Conservation (phyloP, 2,329 filamentous ascomycete species). For the Aureobasidium sp. region DNA sequence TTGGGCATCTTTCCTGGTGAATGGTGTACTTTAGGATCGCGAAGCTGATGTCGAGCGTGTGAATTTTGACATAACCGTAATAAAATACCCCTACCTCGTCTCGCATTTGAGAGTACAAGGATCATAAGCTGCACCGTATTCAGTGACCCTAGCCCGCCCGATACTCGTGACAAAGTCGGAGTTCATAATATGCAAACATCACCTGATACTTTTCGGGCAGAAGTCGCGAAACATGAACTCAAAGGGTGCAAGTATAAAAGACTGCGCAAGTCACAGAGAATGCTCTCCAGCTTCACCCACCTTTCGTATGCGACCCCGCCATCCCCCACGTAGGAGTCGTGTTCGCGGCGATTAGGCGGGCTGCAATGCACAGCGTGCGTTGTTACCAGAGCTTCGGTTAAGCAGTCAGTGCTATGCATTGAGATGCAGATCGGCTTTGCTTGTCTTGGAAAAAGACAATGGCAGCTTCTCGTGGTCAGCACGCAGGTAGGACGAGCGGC, state of each 20-base stretch:
- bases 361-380: slow-evolving; percentile 11
- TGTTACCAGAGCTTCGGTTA: slow-evolving; percentile 11
- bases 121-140: not conserved
- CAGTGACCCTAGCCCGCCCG: not conserved
- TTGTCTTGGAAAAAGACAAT: not conserved
- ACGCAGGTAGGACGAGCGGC: not conserved
- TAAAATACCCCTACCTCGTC: not conserved
- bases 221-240: not conserved
- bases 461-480: not conserved
- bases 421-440: not conserved
- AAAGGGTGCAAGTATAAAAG: not conserved
- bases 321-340: not conserved
- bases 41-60: not conserved
- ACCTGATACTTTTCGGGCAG: slow-evolving; percentile 6
- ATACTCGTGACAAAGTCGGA: slow-evolving; percentile 1
- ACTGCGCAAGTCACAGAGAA: not conserved
- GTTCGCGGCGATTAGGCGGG: not conserved
- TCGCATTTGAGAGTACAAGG: too few relatives aligned
- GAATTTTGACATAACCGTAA: not conserved
- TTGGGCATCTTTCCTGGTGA: not conserved
- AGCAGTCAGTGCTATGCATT: slow-evolving; percentile 4
- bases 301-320: not conserved
- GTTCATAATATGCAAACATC: slow-evolving; percentile 23
- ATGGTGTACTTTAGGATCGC: not conserved
- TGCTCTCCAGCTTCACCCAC: not conserved